Conservation (phyloP, 2,329 filamentous ascomycete genomes). For the Cladosporium sp. region DNA sequence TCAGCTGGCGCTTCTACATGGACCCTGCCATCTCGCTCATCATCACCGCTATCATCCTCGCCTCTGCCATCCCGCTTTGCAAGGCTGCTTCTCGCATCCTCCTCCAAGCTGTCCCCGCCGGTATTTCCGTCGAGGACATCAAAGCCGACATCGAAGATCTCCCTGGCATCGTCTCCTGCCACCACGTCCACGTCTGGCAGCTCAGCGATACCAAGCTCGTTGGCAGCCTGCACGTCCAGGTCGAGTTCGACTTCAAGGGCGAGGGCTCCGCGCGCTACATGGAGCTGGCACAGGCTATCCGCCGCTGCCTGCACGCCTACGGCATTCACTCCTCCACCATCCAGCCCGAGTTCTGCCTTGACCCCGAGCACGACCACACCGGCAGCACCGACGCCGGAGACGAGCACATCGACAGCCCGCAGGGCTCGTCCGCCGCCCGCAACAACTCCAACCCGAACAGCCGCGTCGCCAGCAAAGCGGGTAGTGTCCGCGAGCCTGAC, state of each 20-base stretch:
- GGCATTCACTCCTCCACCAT: slow-evolving; percentile 97
- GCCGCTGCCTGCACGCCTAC: slow-evolving; percentile 86
- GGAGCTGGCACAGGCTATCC: slow-evolving; percentile 74
- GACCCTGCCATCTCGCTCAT: slow-evolving; percentile 89
- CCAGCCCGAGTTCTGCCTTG: slow-evolving; percentile 71
- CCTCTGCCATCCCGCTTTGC: slow-evolving; percentile 71
- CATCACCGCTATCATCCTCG: slow-evolving; percentile 73
- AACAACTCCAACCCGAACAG: slow-evolving; percentile 30
- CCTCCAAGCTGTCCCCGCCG: slow-evolving; percentile 85
- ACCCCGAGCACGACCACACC: slow-evolving; percentile 39
- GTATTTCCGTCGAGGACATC: slow-evolving; percentile 83
- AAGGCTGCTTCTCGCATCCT: slow-evolving; percentile 79
- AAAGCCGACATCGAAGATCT: slow-evolving; percentile 83
- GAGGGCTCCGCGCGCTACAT: slow-evolving; percentile 77
- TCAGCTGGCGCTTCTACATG: slow-evolving; percentile 74
- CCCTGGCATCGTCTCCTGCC: slow-evolving; percentile 79
- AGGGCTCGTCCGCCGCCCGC: slow-evolving; percentile 20
- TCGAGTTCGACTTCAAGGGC: slow-evolving; percentile 81
- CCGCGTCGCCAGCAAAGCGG: slow-evolving; percentile 27
- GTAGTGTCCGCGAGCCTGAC: slow-evolving; percentile 26
- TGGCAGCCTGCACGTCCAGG: slow-evolving; percentile 86
- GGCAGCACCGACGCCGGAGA: slow-evolving; percentile 24
- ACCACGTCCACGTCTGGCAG: slow-evolving; percentile 97
- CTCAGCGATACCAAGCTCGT: slow-evolving; percentile 91
- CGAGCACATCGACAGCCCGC: slow-evolving; percentile 22